These are phyloP conservation scores for Pugionium dolabratum DNA, from an alignment of 345 rosid species.

Conservation along the genomic window DNA sequence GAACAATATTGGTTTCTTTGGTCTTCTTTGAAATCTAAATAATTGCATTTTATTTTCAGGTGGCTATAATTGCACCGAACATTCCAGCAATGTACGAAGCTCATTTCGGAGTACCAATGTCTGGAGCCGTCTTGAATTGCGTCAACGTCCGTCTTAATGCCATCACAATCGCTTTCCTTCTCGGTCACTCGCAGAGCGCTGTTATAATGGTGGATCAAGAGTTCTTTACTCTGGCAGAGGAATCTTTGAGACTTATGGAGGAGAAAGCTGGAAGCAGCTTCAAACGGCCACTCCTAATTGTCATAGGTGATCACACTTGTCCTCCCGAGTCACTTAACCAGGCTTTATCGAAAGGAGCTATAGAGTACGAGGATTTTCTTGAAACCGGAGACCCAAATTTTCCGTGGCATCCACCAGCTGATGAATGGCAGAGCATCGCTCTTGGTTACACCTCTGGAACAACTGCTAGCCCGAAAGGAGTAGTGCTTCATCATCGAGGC, in stretches of 20 bases:
- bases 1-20: no score
- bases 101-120: slow-evolving; percentile 93
- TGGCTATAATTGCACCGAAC: slow-evolving; percentile 85
- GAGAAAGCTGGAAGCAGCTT: slow-evolving; percentile 51
- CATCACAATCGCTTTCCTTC: slow-evolving; percentile 68
- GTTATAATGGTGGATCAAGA: slow-evolving; percentile 90
- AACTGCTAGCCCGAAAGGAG: slow-evolving; percentile 93
- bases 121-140: slow-evolving; percentile 77
- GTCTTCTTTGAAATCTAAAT: no score
- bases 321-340: slow-evolving; percentile 49
- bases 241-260: slow-evolving; percentile 63
- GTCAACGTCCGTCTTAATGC: slow-evolving; percentile 89
- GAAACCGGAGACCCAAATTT: slow-evolving; percentile 71
- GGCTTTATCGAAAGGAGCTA: slow-evolving; percentile 73
- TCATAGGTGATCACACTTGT: slow-evolving; percentile 74
- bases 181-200: slow-evolving; percentile 65
- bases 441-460: slow-evolving; percentile 94
- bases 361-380: slow-evolving; percentile 81
- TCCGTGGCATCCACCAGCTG: slow-evolving; percentile 80
- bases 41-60: no score
- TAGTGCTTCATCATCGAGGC: slow-evolving; percentile 84
- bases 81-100: slow-evolving; percentile 82
- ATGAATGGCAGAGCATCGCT: slow-evolving; percentile 97
- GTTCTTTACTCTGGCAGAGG: slow-evolving; percentile 66
- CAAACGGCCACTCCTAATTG: slow-evolving; percentile 64